Percentiles rank a stretch among this genome's conserved stretches.
These are phyloP conservation scores for Gomphus bonarii DNA, from an alignment of 1,284 basidiomycete species.

Conservation along the genomic window DNA sequence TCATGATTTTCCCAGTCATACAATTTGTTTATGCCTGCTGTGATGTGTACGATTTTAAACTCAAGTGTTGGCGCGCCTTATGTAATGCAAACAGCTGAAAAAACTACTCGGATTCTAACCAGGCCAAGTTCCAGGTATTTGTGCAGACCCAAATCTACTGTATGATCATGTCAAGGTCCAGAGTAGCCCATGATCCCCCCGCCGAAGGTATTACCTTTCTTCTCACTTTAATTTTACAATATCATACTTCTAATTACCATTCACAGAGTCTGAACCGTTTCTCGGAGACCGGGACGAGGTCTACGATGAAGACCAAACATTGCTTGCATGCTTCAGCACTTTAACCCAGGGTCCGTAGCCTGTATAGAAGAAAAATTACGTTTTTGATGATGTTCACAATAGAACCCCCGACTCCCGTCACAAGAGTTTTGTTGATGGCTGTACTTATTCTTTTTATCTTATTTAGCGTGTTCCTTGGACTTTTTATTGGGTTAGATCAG, in stretches of 20 bases:
- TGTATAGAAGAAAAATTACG: background rate
- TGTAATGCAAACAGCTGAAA: too few species aligned
- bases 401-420: conserved; percentile 75
- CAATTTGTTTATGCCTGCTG: too few species aligned
- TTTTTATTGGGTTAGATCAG: conserved; percentile 83
- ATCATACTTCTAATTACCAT: background rate
- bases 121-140: background rate
- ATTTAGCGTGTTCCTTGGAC: conserved; percentile 80
- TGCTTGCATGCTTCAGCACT: conserved; percentile 23
- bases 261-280: conserved; percentile 45
- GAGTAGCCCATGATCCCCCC: background rate
- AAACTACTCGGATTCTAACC: too few species aligned
- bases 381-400: conserved; percentile 25
- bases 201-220: background rate
- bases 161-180: background rate
- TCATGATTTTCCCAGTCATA: too few species aligned
- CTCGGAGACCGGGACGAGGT: conserved; percentile 28
- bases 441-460: conserved; percentile 73
- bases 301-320: conserved; percentile 16
- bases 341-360: background rate
- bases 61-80: too few species aligned
- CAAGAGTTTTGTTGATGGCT: conserved; percentile 71
- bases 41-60: too few species aligned
- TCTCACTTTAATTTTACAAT: background rate
- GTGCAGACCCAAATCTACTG: background rate